A percentile compares a stretch with the other conserved stretches of the same genome.
These are phyloP conservation scores for Dendrobium chrysotoxum DNA, from an alignment of 106 monocot genomes.

Conservation along the genomic window DNA sequence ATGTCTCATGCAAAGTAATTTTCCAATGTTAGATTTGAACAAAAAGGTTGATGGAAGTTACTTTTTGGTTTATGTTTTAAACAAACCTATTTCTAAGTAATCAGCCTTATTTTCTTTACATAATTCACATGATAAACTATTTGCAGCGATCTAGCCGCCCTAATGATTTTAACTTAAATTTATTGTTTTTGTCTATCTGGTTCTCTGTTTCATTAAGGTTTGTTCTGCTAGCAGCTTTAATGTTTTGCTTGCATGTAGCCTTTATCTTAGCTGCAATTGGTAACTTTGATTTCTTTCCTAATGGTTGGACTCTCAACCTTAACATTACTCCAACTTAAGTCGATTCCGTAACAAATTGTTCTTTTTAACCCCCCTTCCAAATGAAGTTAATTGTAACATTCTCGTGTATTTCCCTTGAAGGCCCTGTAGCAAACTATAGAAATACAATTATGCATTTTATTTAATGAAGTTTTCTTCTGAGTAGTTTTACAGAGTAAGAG, in stretches of 20 bases:
- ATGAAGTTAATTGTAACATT: background rate
- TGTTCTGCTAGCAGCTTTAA: background rate
- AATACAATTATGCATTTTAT: background rate
- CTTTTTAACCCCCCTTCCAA: background rate
- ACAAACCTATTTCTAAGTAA: no score
- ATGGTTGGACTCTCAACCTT: background rate
- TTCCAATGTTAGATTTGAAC: no score
- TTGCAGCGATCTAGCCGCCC: no score
- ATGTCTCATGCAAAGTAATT: no score
- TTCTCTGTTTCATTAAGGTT: background rate
- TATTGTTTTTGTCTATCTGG: no score
- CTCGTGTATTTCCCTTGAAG: background rate
- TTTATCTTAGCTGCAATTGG: background rate
- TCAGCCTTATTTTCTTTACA: no score
- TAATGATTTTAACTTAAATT: no score
- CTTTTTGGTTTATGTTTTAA: no score
- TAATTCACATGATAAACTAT: no score
- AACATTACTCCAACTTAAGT: background rate
- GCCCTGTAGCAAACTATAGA: background rate
- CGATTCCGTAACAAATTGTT: background rate
- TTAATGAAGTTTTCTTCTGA: background rate
- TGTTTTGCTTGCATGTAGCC: background rate
- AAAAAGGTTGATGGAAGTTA: no score
- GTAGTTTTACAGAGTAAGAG: constrained; percentile 1
- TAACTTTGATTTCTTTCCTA: background rate